phyloP scores from a whole-genome alignment of 2,329 filamentous ascomycete species.

The Botryosphaeria dothidea region DNA sequence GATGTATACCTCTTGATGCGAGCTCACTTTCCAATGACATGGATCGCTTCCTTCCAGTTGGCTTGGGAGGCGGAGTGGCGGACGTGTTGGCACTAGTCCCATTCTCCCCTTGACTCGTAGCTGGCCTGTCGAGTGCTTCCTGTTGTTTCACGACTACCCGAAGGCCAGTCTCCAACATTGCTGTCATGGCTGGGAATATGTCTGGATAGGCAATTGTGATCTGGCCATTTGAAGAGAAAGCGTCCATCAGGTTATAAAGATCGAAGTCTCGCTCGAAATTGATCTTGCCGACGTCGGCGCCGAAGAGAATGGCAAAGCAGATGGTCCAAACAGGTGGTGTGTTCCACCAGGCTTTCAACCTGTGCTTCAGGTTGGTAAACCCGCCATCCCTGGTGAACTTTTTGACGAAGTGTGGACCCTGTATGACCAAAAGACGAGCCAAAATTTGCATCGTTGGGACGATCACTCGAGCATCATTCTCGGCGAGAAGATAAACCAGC shows the following conservation, averaged over 20 bases:
- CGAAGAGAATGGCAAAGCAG: constrained; percentile 86
- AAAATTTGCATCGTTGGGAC: constrained; percentile 80
- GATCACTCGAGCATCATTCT: constrained; percentile 81
- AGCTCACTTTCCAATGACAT: constrained; percentile 67
- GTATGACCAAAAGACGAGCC: constrained; percentile 77
- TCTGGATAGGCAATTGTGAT: constrained; percentile 73
- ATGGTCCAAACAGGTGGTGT: constrained; percentile 82
- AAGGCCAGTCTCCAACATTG: constrained; percentile 85
- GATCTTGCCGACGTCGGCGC: constrained; percentile 73
- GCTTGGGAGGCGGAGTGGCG: not conserved
- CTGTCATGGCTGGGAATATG: constrained; percentile 74
- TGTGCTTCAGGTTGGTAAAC: constrained; percentile 79
- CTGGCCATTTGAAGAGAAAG: constrained; percentile 61
- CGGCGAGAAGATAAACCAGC: constrained; percentile 86
- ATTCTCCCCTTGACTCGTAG: constrained; percentile 33
- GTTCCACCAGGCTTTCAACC: constrained; percentile 86
- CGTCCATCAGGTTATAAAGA: constrained; percentile 69
- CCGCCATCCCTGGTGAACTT: constrained; percentile 91
- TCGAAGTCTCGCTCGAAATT: constrained; percentile 75
- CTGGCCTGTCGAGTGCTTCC: constrained; percentile 5
- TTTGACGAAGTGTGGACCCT: constrained; percentile 76
- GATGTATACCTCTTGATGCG: constrained; percentile 33
- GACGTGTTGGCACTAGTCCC: not conserved
- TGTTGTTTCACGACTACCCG: constrained; percentile 59
- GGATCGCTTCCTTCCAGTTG: constrained; percentile 56